Conservation (phyloP, 805 yeast species). For the Cyberlindnera xylosilytica region DNA sequence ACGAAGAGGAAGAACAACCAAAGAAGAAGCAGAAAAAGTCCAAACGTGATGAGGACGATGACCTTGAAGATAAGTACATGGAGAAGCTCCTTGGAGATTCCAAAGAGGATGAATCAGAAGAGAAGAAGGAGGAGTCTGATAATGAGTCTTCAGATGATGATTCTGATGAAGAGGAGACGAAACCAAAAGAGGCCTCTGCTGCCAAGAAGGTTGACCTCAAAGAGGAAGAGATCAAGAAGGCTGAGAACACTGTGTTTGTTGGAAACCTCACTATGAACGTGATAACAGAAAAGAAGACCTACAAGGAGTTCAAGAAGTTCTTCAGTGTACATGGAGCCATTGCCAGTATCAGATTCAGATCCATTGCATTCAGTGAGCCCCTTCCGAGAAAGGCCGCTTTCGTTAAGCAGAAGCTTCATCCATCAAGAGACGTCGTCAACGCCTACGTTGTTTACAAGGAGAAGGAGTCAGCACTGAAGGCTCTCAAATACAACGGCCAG, state of each 20-base stretch:
- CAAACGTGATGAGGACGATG: constrained; percentile 31
- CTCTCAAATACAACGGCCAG: constrained; percentile 57
- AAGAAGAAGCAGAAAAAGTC: constrained; percentile 16
- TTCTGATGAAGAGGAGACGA: constrained; percentile 27
- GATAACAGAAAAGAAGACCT: constrained; percentile 57
- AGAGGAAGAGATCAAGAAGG: constrained; percentile 73
- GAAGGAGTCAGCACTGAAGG: constrained; percentile 42
- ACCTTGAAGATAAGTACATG: constrained; percentile 53
- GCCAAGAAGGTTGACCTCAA: constrained; percentile 52
- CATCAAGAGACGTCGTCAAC: constrained; percentile 75
- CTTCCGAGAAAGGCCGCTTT: constrained; percentile 92
- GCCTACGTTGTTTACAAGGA: constrained; percentile 80
- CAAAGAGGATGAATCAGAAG: constrained; percentile 35
- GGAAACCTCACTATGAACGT: constrained; percentile 76
- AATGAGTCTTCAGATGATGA: constrained; percentile 25
- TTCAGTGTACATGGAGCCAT: constrained; percentile 44
- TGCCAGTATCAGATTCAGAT: constrained; percentile 83
- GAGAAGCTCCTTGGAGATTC: constrained; percentile 43
- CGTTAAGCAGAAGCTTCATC: constrained; percentile 72
- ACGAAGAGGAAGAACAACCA: constrained; percentile 19
- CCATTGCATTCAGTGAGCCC: constrained; percentile 83
- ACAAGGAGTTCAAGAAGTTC: constrained; percentile 62
- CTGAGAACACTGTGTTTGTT: constrained; percentile 80
- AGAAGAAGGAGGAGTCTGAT: constrained; percentile 26
- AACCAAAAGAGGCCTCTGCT: constrained; percentile 17